Base-by-base conservation (phyloP, 371 early-diverging fungal genomes). In the Scutellospora calospora region DNA sequence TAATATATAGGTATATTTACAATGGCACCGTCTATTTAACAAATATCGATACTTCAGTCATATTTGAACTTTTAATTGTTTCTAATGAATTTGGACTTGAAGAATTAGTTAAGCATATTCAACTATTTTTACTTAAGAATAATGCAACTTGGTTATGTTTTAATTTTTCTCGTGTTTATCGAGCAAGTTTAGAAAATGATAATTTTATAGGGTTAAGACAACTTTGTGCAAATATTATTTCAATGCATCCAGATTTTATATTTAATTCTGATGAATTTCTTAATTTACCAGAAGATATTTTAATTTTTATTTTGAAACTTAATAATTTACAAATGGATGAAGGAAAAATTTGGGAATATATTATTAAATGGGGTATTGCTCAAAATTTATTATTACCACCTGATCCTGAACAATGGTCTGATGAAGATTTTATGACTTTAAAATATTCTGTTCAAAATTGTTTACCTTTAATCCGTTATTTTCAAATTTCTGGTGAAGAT, bases 341-440 rank as follows among this genome's bases (percentile, higher is more conserved):
- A 71, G 14, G 2, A 8, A 16, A 38, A 71, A 22, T 71, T 16
- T 71, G 71, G 71, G 71, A 71, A 5, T 38, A 49, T 27, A 2
- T 71, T 16, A n/a, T 41, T 41, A n/a, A 71, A 41, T 71, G 71
- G 71, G 71, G 71, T 14, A 49, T 71, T 6, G 71, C 71, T 45
- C 71, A 71, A 49, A 71, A 71, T 71, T n/a, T n/a, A 1, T 38
- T 8, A 20, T 8, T 59, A 5, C 5, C 18, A 41, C 20, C 38
- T 12, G 2, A n/a, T 49, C 18, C 12, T 49, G 31, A 38, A 11
- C 16, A 38, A 71, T 71, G 71, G 71, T n/a, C n/a, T 8, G 20
- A 16, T 8, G 71, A 35, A 2, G 71, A 71, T 14, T 45, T n/a
- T 18, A 6, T 9, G 1, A 5, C 38, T 16, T n/a, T 55, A 8